phyloP scores from a whole-genome alignment of 345 rosid species.

The Mangifera indica region DNA sequence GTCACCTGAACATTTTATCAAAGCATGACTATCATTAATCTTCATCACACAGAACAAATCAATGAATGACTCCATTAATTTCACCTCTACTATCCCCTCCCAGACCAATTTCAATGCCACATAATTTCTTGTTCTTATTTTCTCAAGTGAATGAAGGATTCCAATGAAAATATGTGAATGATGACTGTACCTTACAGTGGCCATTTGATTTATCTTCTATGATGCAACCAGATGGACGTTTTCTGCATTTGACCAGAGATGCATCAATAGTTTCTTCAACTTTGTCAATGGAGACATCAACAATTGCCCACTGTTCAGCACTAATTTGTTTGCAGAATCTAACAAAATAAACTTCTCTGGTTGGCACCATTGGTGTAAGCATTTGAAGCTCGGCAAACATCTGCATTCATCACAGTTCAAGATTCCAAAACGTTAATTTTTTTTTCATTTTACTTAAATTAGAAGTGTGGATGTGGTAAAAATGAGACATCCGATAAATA shows the following conservation, averaged over 20 bases:
- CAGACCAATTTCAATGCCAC: conserved; percentile 13
- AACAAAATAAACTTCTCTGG: conserved; percentile 88
- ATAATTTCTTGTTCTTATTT: neutral
- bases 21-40: neutral
- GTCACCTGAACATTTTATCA: conserved; percentile 52
- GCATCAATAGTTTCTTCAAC: conserved; percentile 84
- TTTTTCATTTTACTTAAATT: too few species aligned
- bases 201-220: conserved; percentile 86
- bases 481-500: too few species aligned
- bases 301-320: conserved; percentile 87
- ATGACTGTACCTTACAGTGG: conserved; percentile 67
- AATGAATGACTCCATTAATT: neutral
- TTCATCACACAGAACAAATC: neutral
- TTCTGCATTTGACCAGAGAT: conserved; percentile 75
- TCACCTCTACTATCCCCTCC: conserved; percentile 16
- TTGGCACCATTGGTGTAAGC: conserved; percentile 90
- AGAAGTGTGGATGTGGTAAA: too few species aligned
- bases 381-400: conserved; percentile 96
- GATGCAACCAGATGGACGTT: conserved; percentile 97
- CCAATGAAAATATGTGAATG: neutral
- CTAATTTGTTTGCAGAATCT: conserved; percentile 76
- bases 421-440: neutral
- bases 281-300: conserved; percentile 82
- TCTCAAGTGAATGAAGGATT: too few species aligned
- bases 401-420: conserved; percentile 38